phyloP scores from a whole-genome alignment of 2,329 filamentous ascomycete species.

The Colletotrichum destructivum region DNA sequence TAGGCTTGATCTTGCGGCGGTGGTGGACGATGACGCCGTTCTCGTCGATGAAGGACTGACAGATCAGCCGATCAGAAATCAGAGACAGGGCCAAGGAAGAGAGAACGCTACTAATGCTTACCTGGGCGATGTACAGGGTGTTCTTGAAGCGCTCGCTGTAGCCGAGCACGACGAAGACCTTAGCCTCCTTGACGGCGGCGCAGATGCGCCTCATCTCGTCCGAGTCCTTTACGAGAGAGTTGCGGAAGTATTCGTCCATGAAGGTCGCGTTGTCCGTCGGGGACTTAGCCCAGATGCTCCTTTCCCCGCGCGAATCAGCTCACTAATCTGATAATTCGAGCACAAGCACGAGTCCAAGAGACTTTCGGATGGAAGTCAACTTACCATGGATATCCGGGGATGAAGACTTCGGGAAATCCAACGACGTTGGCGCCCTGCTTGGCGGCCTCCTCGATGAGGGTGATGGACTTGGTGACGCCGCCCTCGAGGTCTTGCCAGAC shows the following conservation, averaged over 20 bases:
- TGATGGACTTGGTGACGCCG: constrained; percentile 55
- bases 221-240: constrained; percentile 57
- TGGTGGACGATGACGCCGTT: constrained; percentile 62
- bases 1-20: constrained; percentile 67
- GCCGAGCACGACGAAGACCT: constrained; percentile 62
- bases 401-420: constrained; percentile 62
- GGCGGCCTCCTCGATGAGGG: constrained; percentile 51
- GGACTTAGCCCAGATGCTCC: constrained; percentile 50
- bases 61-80: accelerated
- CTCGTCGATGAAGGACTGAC: constrained; percentile 65
- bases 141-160: constrained; percentile 64
- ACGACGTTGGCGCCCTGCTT: constrained; percentile 52
- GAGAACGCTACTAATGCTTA: background rate
- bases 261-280: constrained; percentile 53
- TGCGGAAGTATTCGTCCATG: constrained; percentile 62
- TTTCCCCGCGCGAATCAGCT: constrained; percentile 28
- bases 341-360: background rate
- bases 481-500: constrained; percentile 48
- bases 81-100: background rate
- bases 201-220: constrained; percentile 60
- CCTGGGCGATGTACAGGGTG: constrained; percentile 63
- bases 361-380: background rate
- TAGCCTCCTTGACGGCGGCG: constrained; percentile 61
- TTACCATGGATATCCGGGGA: constrained; percentile 63
- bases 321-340: background rate